Evolutionary conservation across 306 rosid genomes (phyloP).

Genomic region (Lathyrus tuberosus): DNA sequence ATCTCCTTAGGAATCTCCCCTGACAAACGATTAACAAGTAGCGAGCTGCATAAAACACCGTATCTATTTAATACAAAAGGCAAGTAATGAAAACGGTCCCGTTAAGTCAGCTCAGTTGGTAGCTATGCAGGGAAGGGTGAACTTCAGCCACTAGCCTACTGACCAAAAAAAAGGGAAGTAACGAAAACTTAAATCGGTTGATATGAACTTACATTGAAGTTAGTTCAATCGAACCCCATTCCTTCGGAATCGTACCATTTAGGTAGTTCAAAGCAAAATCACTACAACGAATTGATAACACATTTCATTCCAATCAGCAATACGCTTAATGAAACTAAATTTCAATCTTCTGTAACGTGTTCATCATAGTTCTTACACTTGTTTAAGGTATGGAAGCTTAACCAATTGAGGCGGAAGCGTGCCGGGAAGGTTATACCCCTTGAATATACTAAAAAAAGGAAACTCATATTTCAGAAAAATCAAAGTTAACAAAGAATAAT

Average conservation of each 20-base stretch:
- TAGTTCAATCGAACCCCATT: slow-evolving; percentile 66
- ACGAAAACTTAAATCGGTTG: too few relatives aligned
- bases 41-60: slow-evolving; percentile 62
- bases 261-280: slow-evolving; percentile 76
- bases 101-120: slow-evolving; percentile 40
- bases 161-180: too few relatives aligned
- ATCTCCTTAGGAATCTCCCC: slow-evolving; percentile 80
- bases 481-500: not conserved
- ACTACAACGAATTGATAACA: slow-evolving; percentile 32
- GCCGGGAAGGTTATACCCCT: slow-evolving; percentile 66
- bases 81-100: slow-evolving; percentile 24
- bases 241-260: slow-evolving; percentile 72
- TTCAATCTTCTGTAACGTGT: slow-evolving; percentile 33
- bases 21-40: slow-evolving; percentile 75
- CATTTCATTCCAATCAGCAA: slow-evolving; percentile 25
- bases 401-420: slow-evolving; percentile 80
- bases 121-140: too few relatives aligned
- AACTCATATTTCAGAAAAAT: not conserved
- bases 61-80: slow-evolving; percentile 39
- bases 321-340: not conserved
- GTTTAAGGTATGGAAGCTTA: slow-evolving; percentile 72
- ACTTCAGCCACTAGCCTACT: too few relatives aligned
- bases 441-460: slow-evolving; percentile 53
- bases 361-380: slow-evolving; percentile 68
- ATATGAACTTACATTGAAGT: slow-evolving; percentile 18